phyloP scores from a whole-genome alignment of 2,329 filamentous ascomycete genomes.

The Fonsecaea multimorphosa region DNA sequence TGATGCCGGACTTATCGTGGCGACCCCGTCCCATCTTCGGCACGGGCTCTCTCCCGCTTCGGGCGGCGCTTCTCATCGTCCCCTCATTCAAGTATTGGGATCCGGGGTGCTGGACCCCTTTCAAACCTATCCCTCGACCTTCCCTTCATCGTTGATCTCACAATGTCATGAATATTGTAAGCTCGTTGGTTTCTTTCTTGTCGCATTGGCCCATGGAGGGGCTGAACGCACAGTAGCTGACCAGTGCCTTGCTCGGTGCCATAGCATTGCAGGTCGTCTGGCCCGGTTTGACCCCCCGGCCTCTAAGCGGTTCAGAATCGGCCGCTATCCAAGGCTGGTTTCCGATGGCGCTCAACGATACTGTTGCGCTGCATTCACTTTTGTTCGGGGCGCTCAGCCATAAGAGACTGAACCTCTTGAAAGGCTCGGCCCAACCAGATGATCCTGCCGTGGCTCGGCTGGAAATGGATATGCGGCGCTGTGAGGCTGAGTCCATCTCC shows the following conservation, averaged over 20 bases:
- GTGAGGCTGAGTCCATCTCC: conserved; percentile 11
- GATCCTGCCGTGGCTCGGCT: background rate
- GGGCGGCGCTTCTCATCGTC: background rate
- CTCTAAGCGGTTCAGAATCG: background rate
- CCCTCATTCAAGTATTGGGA: conserved; percentile 6
- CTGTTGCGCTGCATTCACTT: conserved; percentile 17
- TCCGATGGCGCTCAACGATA: conserved; percentile 17
- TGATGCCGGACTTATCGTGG: background rate
- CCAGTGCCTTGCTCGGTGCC: background rate
- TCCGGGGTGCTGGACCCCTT: conserved; percentile 17
- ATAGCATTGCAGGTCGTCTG: conserved; percentile 21
- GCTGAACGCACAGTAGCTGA: conserved; percentile 6
- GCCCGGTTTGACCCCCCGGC: conserved; percentile 17
- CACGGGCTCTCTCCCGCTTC: background rate
- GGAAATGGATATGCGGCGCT: conserved; percentile 19
- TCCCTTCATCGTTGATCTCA: conserved; percentile 13
- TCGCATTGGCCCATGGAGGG: background rate
- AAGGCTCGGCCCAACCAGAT: background rate
- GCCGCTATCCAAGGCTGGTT: conserved; percentile 16
- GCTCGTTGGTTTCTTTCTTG: background rate
- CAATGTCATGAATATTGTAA: conserved; percentile 22
- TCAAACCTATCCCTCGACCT: conserved; percentile 13
- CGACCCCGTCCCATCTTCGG: background rate
- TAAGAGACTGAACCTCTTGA: conserved; percentile 15
- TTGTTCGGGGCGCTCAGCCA: conserved; percentile 21